Base-by-base conservation (phyloP, 2,329 filamentous ascomycete genomes). In the Alternaria sp. region DNA sequence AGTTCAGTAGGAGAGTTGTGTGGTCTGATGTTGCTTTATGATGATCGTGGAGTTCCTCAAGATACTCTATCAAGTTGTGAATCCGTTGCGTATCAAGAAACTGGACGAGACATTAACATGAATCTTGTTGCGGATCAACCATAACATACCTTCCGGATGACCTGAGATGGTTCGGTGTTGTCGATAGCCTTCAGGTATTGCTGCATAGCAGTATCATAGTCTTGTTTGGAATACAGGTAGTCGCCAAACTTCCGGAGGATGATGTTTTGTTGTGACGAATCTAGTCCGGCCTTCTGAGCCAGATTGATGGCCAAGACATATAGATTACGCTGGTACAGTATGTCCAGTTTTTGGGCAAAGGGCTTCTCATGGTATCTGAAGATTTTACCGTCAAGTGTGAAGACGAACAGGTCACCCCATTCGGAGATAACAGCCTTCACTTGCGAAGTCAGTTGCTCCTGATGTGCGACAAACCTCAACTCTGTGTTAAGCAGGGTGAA, bases 201-300 rank as follows among this genome's bases (percentile, higher is more conserved):
- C 71, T 96, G 91, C 96, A 99, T 99, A n/a, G 96, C 94, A 7
- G 92, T 95, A 74, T 99, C 95, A 74, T 94, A 99, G 74, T 97
- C 94, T 5, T 92, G 93, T 73, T 97, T 97, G 67, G 96, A 92
- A 73, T 99, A 98, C 4, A 98, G 81, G 72, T 94, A 92, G 76
- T 99, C 95, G 12, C 94, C 95, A 78, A 97, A 98, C 75, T 90
- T 94, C 60, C 94, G 89, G 74, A 94, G 96, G 60, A 99, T 99
- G 59, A 92, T 84, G 71, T 96, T 97, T 71, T 97, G 92, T 77
- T 97, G 92, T 48, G 90, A 83, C 3, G 83, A 80, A 76, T 94
- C 92, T 72, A 97, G 85, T 1, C 93, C 92, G 10, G 90, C 89
- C 78, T 96, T 97, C 72, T 96, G 93, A 0, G 95, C 95, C 58